Conservation (phyloP, 306 rosid genomes). For the Luffa aegyptiaca region DNA sequence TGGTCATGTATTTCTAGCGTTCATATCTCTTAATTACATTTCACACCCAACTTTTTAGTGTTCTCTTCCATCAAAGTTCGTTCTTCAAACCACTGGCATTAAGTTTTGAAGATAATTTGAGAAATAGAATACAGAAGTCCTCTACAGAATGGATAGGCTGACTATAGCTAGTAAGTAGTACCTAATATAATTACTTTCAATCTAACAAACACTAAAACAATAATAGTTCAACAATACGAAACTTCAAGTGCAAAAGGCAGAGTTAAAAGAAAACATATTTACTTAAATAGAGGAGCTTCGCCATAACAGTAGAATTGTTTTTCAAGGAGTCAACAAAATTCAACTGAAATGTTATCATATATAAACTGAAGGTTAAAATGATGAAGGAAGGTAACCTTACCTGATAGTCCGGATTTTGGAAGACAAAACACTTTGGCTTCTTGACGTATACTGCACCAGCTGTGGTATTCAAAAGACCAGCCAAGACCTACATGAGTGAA, state of each 20-base stretch:
- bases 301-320: neutral
- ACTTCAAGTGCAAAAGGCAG: neutral
- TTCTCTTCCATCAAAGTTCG: neutral
- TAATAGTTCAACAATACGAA: neutral
- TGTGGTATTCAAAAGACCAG: slow-evolving; percentile 67
- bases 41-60: neutral
- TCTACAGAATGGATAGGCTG: neutral
- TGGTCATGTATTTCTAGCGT: neutral
- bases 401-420: slow-evolving; percentile 87
- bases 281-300: neutral
- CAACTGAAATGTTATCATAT: neutral
- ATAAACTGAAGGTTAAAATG: neutral
- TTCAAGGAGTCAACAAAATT: neutral
- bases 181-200: neutral
- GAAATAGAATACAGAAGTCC: neutral
- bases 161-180: neutral
- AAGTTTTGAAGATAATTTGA: neutral
- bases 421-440: slow-evolving; percentile 63
- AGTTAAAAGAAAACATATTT: neutral
- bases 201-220: neutral
- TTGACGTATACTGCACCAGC: slow-evolving; percentile 44
- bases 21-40: neutral
- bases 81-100: neutral
- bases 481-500: slow-evolving; percentile 48
- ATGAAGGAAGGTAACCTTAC: slow-evolving; percentile 15